These are phyloP conservation scores for Diplosphaera chodatii DNA, from an alignment of 139 green algal genomes.

Conservation along the genomic window DNA sequence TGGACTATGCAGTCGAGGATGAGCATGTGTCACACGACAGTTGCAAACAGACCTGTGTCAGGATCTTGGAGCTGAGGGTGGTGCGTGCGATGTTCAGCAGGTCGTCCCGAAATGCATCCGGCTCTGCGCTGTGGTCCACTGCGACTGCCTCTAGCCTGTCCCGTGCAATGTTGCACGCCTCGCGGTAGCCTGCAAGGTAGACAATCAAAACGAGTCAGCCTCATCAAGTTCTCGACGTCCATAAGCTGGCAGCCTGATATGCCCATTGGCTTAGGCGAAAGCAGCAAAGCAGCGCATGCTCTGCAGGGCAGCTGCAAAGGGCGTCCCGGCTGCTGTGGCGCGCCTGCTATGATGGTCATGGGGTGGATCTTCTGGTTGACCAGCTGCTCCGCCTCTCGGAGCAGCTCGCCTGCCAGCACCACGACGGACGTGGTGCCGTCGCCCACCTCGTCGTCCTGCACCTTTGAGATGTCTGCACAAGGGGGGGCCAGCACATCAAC, in stretches of 20 bases:
- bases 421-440: slow-evolving; percentile 98
- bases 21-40: too few relatives aligned
- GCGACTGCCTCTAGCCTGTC: slow-evolving; percentile 39
- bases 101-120: slow-evolving; percentile 57
- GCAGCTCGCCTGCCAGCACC: slow-evolving; percentile 93
- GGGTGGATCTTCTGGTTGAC: slow-evolving; percentile 81
- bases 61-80: slow-evolving; percentile 94
- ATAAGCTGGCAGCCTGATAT: too few relatives aligned
- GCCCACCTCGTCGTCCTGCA: slow-evolving; percentile 97
- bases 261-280: too few relatives aligned
- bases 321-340: too few relatives aligned
- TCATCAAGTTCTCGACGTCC: too few relatives aligned
- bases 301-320: too few relatives aligned
- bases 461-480: slow-evolving; percentile 86
- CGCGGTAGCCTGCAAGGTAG: slow-evolving; percentile 78
- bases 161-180: slow-evolving; percentile 57
- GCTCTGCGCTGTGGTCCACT: slow-evolving; percentile 40
- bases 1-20: too few relatives aligned
- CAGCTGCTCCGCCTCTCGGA: slow-evolving; percentile 92
- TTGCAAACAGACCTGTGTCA: slow-evolving; percentile 49
- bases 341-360: slow-evolving; percentile 86
- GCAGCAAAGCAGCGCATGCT: too few relatives aligned
- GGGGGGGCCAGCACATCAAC: too few relatives aligned
- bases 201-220: too few relatives aligned
- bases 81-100: slow-evolving; percentile 95